Conservation (phyloP, 306 rosid species). For the Quercus rubra region DNA sequence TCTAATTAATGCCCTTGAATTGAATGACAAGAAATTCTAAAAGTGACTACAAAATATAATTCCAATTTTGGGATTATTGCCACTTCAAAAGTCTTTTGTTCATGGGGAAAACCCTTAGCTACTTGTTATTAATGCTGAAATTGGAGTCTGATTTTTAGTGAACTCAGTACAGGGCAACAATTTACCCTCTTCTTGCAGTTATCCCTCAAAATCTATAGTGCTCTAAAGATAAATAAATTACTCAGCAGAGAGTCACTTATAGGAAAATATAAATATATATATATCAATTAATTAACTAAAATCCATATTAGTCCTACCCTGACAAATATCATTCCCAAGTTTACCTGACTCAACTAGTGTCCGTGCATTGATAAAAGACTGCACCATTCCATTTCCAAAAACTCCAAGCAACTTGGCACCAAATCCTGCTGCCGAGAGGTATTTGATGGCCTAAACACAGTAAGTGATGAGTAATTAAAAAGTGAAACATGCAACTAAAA, state of each 20-base stretch:
- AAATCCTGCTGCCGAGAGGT: constrained; percentile 91
- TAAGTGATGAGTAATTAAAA: constrained; percentile 28
- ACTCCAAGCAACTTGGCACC: constrained; percentile 90
- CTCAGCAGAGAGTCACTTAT: neutral
- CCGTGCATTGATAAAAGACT: constrained; percentile 74
- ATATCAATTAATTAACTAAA: neutral
- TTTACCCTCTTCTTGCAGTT: neutral
- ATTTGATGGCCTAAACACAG: constrained; percentile 74
- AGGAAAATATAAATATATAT: neutral
- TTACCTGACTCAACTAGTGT: constrained; percentile 72
- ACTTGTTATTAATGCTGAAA: neutral
- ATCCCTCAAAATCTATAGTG: neutral
- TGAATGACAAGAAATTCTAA: neutral
- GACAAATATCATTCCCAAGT: constrained; percentile 7
- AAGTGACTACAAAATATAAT: neutral
- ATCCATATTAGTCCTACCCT: neutral
- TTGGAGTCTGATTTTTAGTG: neutral
- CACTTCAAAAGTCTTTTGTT: neutral
- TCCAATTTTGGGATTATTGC: neutral
- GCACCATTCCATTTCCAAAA: constrained; percentile 91
- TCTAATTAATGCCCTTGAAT: neutral
- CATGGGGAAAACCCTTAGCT: neutral
- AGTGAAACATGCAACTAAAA: constrained; percentile 14
- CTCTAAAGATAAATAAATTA: neutral
- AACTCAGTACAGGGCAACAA: neutral